These are phyloP conservation scores for Globisporangium irregulare DNA, from an alignment of 352 stramenopile species.

Conservation along the genomic window DNA sequence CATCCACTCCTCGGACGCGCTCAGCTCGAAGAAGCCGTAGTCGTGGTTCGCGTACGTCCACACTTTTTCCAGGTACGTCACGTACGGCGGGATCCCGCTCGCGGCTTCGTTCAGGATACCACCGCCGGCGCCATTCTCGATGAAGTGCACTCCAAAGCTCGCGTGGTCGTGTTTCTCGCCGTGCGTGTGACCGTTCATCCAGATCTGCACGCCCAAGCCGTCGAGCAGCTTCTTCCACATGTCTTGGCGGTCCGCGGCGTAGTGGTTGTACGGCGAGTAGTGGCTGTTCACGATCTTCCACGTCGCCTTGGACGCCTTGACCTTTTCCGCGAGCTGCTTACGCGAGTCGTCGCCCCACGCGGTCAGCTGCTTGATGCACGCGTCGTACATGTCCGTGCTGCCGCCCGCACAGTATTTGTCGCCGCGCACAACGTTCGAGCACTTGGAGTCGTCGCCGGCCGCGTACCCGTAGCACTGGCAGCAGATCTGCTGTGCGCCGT, in stretches of 20 bases:
- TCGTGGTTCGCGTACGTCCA: slow-evolving; percentile 64
- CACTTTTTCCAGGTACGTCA: slow-evolving; percentile 41
- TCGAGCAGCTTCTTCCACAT: slow-evolving; percentile 61
- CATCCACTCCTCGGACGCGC: slow-evolving; percentile 59
- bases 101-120: slow-evolving; percentile 80
- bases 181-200: slow-evolving; percentile 75
- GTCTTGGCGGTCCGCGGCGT: slow-evolving; percentile 48
- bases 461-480: slow-evolving; percentile 84
- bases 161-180: slow-evolving; percentile 76
- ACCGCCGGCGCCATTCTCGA: slow-evolving; percentile 76
- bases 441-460: slow-evolving; percentile 42
- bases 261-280: slow-evolving; percentile 79
- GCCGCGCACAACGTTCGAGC: slow-evolving; percentile 47
- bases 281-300: slow-evolving; percentile 88
- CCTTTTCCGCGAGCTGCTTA: slow-evolving; percentile 44
- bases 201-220: slow-evolving; percentile 51
- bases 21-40: slow-evolving; percentile 73
- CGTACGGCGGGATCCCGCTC: slow-evolving; percentile 60
- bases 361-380: slow-evolving; percentile 62
- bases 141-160: slow-evolving; percentile 55
- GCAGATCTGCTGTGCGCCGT: slow-evolving; percentile 69
- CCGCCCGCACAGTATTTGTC: slow-evolving; percentile 54
- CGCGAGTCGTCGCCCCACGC: slow-evolving; percentile 72
- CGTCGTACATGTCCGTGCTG: slow-evolving; percentile 49
- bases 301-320: slow-evolving; percentile 58